Evolutionary conservation across 257 asterid genomes (phyloP).

Genomic region (Capsicum pubescens): DNA sequence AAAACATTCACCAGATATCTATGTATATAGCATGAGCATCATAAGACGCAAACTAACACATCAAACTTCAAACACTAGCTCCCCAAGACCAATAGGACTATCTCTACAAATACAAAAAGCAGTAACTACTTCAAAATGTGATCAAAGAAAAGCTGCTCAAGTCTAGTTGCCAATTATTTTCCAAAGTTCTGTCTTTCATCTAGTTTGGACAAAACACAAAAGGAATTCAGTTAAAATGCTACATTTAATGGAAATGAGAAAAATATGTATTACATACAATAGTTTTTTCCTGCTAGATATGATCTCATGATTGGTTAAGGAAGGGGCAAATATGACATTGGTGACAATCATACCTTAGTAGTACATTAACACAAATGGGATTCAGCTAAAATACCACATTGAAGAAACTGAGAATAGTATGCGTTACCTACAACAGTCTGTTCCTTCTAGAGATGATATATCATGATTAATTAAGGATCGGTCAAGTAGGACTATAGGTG

Average conservation of each 20-base stretch:
- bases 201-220: slow-evolving; percentile 4
- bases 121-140: neutral
- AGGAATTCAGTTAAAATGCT: slow-evolving; percentile 7
- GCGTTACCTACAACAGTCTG: slow-evolving; percentile 5
- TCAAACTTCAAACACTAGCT: neutral
- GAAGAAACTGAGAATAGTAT: neutral
- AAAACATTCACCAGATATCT: neutral
- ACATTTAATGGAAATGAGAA: neutral
- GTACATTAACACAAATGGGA: neutral
- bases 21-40: neutral
- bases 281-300: neutral
- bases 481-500: neutral
- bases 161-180: slow-evolving; percentile 6
- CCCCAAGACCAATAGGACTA: neutral
- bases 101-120: slow-evolving; percentile 9
- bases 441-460: neutral
- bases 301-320: slow-evolving; percentile 9
- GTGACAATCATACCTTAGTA: neutral
- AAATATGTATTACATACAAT: neutral
- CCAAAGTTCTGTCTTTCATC: neutral
- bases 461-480: slow-evolving; percentile 7
- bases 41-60: neutral
- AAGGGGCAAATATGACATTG: neutral
- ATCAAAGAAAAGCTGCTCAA: slow-evolving; percentile 19
- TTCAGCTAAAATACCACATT: neutral